Conservation (phyloP, 768 basidiomycete species). For the Clitopilus hobsonii region DNA sequence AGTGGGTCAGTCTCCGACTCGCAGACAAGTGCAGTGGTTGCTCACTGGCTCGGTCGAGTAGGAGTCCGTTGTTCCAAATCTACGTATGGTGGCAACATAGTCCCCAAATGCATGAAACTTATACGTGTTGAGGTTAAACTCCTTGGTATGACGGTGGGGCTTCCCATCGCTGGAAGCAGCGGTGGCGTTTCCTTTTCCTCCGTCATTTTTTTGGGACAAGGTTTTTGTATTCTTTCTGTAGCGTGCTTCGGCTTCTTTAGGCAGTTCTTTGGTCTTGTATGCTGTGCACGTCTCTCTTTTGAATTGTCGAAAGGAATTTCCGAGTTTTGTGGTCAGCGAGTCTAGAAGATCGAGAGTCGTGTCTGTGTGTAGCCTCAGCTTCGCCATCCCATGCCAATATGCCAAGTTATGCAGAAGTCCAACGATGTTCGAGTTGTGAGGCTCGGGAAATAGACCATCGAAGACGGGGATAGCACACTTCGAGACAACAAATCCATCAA, state of each 20-base stretch:
- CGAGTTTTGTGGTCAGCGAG: conserved; percentile 16
- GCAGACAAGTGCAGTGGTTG: not conserved
- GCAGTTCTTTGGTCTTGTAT: conserved; percentile 28
- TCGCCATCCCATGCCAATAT: conserved; percentile 34
- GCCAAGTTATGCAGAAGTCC: conserved; percentile 22
- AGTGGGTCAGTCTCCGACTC: not conserved
- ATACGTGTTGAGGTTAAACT: not conserved
- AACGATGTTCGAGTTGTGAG: conserved; percentile 13
- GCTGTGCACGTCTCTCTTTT: conserved; percentile 14
- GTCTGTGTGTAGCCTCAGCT: conserved; percentile 31
- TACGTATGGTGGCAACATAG: not conserved
- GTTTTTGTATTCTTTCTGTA: conserved; percentile 7
- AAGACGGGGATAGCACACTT: conserved; percentile 31
- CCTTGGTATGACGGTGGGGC: not conserved
- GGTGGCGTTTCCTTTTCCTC: not conserved
- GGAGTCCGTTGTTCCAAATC: conserved; percentile 1
- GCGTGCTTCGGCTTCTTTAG: conserved; percentile 29
- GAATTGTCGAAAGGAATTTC: conserved; percentile 23
- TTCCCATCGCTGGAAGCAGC: not conserved
- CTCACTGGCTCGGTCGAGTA: conserved; percentile 8
- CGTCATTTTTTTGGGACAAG: not conserved
- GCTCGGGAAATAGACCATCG: conserved; percentile 25
- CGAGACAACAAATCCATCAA: not conserved
- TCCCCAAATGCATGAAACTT: conserved; percentile 1
- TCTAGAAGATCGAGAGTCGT: conserved; percentile 21